Evolutionary conservation across 1,139 yeast genomes (phyloP), one percentile per base, ranked within the genome.

Genomic region (Sugiyamaella paludigena): DNA sequence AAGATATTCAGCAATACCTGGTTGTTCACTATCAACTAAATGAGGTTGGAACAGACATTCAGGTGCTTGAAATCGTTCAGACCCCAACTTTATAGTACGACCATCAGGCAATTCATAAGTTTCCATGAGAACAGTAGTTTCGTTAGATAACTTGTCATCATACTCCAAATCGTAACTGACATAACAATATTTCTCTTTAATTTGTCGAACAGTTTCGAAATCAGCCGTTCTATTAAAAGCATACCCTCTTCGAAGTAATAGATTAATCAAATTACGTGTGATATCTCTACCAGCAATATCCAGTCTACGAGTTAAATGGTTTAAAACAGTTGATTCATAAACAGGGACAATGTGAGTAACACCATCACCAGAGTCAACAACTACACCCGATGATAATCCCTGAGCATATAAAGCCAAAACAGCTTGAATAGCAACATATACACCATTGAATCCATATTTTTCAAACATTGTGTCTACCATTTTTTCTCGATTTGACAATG

Each of bases 211-310:
- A 1, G 98, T 92, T 72, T 92, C 98, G 62, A 92, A 92, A 73
- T 92, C 98, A 9, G 98, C 98, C 37, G 96, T 91, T 74, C 98
- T 82, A 74, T 92, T 94, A 72, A 92, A 91, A 6, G 98, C 97
- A 69, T 92, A 94, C 45, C 98, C 98, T 62, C 98, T 83, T 69
- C 98, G 88, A 55, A 94, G 80, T 61, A 92, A 75, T 61, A 92
- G 77, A 61, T 84, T 92, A 69, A 92, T 91, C 71, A 92, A 77
- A 68, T 92, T 89, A 65, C 97, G 81, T 16, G 98, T 92, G 44
- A 94, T 98, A 63, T 92, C 98, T 69, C 99, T 82, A 59, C 98
- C 98, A 1, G 98, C 99, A 54, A 92, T 96, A 68, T 94, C 97
- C 62, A 92, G 76, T 67, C 98, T 82, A 64, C 84, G 81, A 7